Base-by-base conservation (phyloP, 164 flowering plant genomes). In the Sextonia rubra region DNA sequence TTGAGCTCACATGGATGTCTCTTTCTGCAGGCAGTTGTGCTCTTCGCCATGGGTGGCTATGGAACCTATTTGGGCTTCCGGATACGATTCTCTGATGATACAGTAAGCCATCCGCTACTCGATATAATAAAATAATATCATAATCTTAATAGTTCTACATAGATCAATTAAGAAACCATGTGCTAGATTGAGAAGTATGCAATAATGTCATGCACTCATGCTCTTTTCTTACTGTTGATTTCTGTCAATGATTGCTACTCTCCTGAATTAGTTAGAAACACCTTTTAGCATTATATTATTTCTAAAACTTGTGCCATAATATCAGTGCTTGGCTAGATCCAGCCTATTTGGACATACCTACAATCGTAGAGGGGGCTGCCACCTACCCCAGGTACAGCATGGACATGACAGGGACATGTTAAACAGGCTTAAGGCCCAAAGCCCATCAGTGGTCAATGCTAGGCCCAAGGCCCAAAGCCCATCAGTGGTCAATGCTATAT, bases 1-100 rank as follows among this genome's bases (percentile, higher is more conserved):
- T 37, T 15, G 1, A 7, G 15, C 14, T n/a, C 29, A 20, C 26
- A 6, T 68, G 22, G 18, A 4, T 58, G 32, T 37, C 27, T 60
- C 25, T 23, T 47, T 58, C 47, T 76, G 60, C 72, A 94, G 97
- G 97, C 97, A 9, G 97, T 94, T 61, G 97, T 94, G 80, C 88
- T 92, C 44, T 94, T 92, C 75, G 98, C 97, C 18, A 92, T 94
- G 98, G 98, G 98, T 37, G 98, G 98, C 56, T 92, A 94, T 76
- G 97, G 97, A 78, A 87, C 98, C 23, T 94, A 94, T 78, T 80
- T 94, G 61, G 97, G 97, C 25, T 94, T 89, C 76, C 83, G 95
- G 8, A 92, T 92, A 20, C 85, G 88, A 4, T 86, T 74, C 73
- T 92, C 99, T 2, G 88, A 92, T 73, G 86, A 91, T 76, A 77